Evolutionary conservation across 306 rosid species (phyloP), one percentile per base, ranked within the genome.

Genomic region (Luffa aegyptiaca): DNA sequence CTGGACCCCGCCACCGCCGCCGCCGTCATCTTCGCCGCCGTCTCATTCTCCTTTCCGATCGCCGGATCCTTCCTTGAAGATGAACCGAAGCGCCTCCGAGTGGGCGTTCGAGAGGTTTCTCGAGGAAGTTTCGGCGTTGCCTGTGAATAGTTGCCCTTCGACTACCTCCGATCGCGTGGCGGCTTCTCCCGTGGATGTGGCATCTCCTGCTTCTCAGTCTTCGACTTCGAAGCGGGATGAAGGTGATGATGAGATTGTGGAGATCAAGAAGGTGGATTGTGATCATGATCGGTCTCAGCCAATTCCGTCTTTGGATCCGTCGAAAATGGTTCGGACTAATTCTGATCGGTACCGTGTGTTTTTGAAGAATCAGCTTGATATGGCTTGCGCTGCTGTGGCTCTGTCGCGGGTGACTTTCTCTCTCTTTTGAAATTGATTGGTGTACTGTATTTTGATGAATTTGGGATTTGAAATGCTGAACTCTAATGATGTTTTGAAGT

Each of bases 321-420:
- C 57, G 10, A 33, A 80, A 65, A 78, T 45, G 66, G 72, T 53
- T 63, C 70, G 46, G 70, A 31, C 5, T 51, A 57, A 66, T 68
- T 81, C 86, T 53, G 89, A 83, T 48, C 83, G 77, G 82, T 85
- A 84, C 36, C 92, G 78, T 11, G 55, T 77, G 41, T 55, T 88
- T 52, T 86, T 88, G 61, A 86, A 88, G 66, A 88, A 75, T 82
- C 86, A 80, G 83, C 92, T 88, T 70, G 80, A 84, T 74, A 80
- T 86, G 65, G 92, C 90, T 74, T 88, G 92, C 79, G 92, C 92
- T 44, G 88, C 89, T 9, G 90, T 74, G 33, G 92, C 92, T 61
- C 83, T 77, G 62, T 66, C 88, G 65, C 85, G 90, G 79, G 90
- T 88, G 64, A 73, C 61, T 56, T 11, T 65, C 35, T 81, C 21